These are phyloP conservation scores for Aspergillus kassunensis DNA, from an alignment of 495 filamentous ascomycete genomes.

Conservation along the genomic window DNA sequence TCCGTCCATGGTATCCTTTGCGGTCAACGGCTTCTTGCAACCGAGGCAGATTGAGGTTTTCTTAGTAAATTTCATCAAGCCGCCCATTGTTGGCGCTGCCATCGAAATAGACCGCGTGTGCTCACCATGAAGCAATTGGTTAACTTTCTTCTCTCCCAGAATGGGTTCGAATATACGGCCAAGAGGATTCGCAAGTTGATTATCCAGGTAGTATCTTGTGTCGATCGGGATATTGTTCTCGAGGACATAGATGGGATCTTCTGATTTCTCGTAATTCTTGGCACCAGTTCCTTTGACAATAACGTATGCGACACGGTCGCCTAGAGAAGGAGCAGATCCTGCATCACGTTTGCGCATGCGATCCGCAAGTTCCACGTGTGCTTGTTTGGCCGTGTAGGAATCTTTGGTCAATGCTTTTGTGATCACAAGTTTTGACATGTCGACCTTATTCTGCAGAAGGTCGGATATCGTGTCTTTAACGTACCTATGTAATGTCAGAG, in stretches of 20 bases:
- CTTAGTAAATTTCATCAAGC: constrained; percentile 97
- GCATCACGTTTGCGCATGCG: constrained; percentile 96
- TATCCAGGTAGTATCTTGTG: constrained; percentile 98
- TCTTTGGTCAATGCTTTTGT: constrained; percentile 90
- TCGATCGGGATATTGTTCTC: constrained; percentile 98
- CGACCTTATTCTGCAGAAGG: constrained; percentile 93
- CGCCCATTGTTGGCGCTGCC: constrained; percentile 82
- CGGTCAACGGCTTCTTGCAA: constrained; percentile 89
- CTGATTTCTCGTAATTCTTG: constrained; percentile 91
- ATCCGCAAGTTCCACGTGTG: constrained; percentile 88
- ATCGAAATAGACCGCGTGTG: constrained; percentile 91
- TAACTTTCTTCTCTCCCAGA: constrained; percentile 83
- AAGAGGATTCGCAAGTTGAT: constrained; percentile 92
- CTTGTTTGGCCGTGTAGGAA: constrained; percentile 84
- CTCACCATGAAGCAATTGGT: constrained; percentile 76
- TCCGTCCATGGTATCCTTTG: constrained; percentile 72
- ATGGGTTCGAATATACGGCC: constrained; percentile 97
- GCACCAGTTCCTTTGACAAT: constrained; percentile 90
- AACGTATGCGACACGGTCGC: constrained; percentile 96
- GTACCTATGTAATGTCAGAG: constrained; percentile 54
- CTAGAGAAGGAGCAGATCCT: constrained; percentile 89
- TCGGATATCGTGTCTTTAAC: constrained; percentile 96
- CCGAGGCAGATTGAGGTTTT: constrained; percentile 98
- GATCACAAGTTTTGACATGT: constrained; percentile 99
- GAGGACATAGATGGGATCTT: constrained; percentile 94